Conservation (phyloP, 495 filamentous ascomycete genomes). For the Pseudoneurospora amorphoporcata region DNA sequence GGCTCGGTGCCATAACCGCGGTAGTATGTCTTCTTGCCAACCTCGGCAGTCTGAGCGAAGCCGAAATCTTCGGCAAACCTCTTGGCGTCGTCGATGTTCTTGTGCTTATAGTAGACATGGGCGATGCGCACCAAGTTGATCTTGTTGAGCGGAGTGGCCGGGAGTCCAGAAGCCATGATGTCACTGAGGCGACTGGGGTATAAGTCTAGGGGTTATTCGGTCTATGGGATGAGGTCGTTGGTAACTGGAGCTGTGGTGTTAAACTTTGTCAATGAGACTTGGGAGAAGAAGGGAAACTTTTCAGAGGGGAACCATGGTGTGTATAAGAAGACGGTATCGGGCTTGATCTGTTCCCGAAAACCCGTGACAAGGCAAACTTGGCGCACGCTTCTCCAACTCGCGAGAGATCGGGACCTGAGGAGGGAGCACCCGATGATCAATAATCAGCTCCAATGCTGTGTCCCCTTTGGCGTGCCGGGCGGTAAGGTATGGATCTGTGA, state of each 20-base stretch:
- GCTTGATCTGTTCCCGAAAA: not conserved
- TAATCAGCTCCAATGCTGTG: not conserved
- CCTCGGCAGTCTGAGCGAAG: slow-evolving; percentile 34
- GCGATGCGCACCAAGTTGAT: slow-evolving; percentile 44
- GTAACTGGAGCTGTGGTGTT: no score
- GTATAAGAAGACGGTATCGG: not conserved
- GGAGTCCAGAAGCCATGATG: slow-evolving; percentile 19
- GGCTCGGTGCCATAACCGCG: slow-evolving; percentile 52
- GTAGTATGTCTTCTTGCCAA: slow-evolving; percentile 44
- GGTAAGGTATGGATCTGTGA: not conserved
- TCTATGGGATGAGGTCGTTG: not conserved
- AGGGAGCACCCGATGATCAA: not conserved
- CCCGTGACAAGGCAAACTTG: not conserved
- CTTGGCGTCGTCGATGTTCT: slow-evolving; percentile 35
- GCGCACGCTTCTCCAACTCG: not conserved
- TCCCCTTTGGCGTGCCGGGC: not conserved
- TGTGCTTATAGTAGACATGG: slow-evolving; percentile 49
- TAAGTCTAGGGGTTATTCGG: not conserved
- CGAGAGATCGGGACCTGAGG: not conserved
- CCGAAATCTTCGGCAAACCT: slow-evolving; percentile 49
- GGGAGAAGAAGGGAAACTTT: not conserved
- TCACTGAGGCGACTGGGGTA: not conserved
- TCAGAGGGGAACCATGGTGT: not conserved
- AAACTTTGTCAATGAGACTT: not conserved
- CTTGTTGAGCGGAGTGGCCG: slow-evolving; percentile 24